Percentiles rank a stretch among this genome's conserved stretches.
phyloP scores from a whole-genome alignment of 352 stramenopile genomes.

The Pythium myriotylum region DNA sequence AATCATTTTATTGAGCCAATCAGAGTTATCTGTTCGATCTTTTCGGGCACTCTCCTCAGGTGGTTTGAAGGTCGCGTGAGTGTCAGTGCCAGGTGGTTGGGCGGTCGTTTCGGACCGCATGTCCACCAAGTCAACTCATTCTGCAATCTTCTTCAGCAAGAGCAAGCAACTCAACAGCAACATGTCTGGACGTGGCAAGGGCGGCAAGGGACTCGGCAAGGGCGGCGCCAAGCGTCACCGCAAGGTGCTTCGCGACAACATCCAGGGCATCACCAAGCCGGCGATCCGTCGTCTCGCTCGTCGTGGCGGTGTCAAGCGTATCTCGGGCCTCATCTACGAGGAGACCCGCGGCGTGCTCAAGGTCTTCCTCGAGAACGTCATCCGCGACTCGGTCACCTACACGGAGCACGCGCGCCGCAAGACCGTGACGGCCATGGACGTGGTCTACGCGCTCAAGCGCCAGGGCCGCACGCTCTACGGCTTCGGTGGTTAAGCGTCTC shows the following conservation, averaged over 20 bases:
- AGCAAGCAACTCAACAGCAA: slow-evolving; percentile 47
- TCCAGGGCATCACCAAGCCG: slow-evolving; percentile 97
- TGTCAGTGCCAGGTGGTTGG: background rate
- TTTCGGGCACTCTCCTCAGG: background rate
- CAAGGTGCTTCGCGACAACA: slow-evolving; percentile 98
- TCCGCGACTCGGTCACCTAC: slow-evolving; percentile 60
- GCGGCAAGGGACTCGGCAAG: slow-evolving; percentile 96
- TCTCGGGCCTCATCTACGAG: slow-evolving; percentile 67
- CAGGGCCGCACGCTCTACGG: slow-evolving; percentile 92
- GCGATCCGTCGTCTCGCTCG: slow-evolving; percentile 62
- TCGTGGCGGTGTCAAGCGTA: slow-evolving; percentile 60
- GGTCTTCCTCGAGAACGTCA: slow-evolving; percentile 64
- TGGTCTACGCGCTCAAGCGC: slow-evolving; percentile 95
- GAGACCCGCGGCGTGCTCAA: slow-evolving; percentile 72
- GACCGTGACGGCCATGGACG: slow-evolving; percentile 95
- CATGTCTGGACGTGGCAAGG: slow-evolving; percentile 85
- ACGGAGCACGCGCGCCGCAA: slow-evolving; percentile 91
- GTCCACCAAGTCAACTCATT: slow-evolving; percentile 43
- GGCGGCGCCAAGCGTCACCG: slow-evolving; percentile 96
- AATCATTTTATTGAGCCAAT: slow-evolving; percentile 4
- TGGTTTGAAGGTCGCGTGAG: background rate
- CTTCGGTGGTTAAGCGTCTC: slow-evolving; percentile 54
- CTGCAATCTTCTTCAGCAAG: slow-evolving; percentile 62
- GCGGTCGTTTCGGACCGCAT: background rate
- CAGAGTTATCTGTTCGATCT: background rate